These are phyloP conservation scores for Globisporangium parvum DNA, from an alignment of 352 stramenopile species.

Conservation along the genomic window DNA sequence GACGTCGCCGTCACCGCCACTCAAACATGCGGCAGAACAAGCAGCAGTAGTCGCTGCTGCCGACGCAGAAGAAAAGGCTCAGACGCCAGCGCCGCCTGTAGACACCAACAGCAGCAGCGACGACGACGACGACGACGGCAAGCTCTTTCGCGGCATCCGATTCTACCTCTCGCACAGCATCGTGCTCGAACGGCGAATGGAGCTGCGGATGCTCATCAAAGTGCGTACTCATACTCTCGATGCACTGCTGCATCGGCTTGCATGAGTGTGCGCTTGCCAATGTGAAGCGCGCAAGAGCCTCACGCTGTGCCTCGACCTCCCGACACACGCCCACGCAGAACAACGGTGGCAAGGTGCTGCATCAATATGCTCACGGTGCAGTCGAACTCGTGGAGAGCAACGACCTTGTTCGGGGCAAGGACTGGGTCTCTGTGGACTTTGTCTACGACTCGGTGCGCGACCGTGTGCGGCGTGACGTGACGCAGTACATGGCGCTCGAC, in stretches of 20 bases:
- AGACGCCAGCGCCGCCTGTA: neutral
- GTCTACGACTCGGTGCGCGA: constrained; percentile 39
- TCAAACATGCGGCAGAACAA: neutral
- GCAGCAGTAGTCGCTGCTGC: neutral
- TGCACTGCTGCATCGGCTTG: neutral
- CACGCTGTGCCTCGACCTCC: neutral
- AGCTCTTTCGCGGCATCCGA: constrained; percentile 3
- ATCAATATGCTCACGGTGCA: neutral
- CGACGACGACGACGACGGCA: neutral
- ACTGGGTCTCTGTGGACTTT: constrained; percentile 43
- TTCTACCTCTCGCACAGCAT: constrained; percentile 11
- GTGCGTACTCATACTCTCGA: neutral
- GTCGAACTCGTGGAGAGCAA: constrained; percentile 39
- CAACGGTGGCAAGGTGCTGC: constrained; percentile 29
- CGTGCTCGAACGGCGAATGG: neutral
- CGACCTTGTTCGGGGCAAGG: constrained; percentile 15
- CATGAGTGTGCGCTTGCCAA: neutral
- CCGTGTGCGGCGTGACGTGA: constrained; percentile 22
- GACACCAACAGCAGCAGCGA: neutral
- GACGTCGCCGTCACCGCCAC: too few species aligned
- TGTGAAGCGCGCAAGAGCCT: neutral
- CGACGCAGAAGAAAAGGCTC: neutral
- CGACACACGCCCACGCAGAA: neutral
- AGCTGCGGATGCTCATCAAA: constrained; percentile 8
- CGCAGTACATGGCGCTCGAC: constrained; percentile 26